Base-by-base conservation (phyloP, 306 rosid species). In the Aeschynomene evenia region DNA sequence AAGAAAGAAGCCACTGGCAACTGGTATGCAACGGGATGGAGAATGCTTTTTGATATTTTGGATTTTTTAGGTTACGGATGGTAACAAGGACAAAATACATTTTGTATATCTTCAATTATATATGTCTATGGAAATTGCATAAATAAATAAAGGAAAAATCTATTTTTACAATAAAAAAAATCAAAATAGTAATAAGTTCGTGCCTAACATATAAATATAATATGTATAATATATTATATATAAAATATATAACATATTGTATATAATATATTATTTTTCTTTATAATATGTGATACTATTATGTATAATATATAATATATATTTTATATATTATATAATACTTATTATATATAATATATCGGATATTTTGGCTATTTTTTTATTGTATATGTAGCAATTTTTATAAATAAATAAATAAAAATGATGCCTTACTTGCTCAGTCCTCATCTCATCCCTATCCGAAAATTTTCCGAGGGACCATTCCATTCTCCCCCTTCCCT, bases 381-480 rank as follows among this genome's bases (percentile, higher is more conserved):
- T n/a, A n/a, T n/a, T n/a, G n/a, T n/a, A n/a, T n/a, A n/a, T n/a
- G n/a, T n/a, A n/a, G n/a, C n/a, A n/a, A n/a, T n/a, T n/a, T n/a
- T n/a, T n/a, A n/a, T n/a, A 28, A 28, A 28, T 28, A 28, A 28
- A 6, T 6, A 33, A 7, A 33, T 31, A 19, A 26, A 45, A 20
- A 9, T 13, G 6, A 57, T 57, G 1, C 42, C 24, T 45, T 66
- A 18, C 61, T 75, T 66, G n/a, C n/a, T n/a, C n/a, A n/a, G n/a
- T n/a, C n/a, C n/a, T n/a, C n/a, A n/a, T n/a, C 9, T 62, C 15
- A 8, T 4, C 46, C 48, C 63, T 29, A 70, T 62, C 77, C 36
- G 15, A 70, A 42, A 40, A 31, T 42, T 69, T 61, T 13, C 4
- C n/a, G 7, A 31, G 68, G 74, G 67, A 62, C 62, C 68, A 6